phyloP scores from a whole-genome alignment of 306 rosid genomes.

The Rosa chinensis region DNA sequence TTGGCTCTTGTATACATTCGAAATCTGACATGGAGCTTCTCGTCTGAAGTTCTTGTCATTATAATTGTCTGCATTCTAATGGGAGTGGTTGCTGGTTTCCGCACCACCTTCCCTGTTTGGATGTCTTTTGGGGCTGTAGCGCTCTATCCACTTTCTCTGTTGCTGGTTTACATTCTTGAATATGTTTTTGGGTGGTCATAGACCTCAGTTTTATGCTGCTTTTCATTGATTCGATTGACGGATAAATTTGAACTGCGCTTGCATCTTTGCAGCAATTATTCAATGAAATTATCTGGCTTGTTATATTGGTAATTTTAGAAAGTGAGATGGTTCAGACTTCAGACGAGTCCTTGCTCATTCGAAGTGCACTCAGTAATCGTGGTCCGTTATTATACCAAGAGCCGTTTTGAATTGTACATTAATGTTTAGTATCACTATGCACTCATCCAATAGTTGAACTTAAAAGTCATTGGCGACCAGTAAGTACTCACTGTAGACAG shows the following conservation, averaged over 20 bases:
- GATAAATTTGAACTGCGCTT: background rate
- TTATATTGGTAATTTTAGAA: background rate
- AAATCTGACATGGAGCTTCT: slow-evolving; percentile 27
- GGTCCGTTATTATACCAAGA: too few species aligned
- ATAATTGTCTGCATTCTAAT: slow-evolving; percentile 33
- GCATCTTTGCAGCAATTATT: background rate
- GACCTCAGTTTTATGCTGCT: background rate
- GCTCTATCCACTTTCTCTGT: slow-evolving; percentile 35
- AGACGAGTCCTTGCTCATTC: too few species aligned
- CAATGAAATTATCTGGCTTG: background rate
- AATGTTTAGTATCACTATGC: too few species aligned
- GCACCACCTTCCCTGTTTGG: slow-evolving; percentile 41
- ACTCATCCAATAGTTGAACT: too few species aligned
- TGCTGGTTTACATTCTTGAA: slow-evolving; percentile 31
- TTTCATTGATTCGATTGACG: background rate
- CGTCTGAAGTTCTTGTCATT: slow-evolving; percentile 36
- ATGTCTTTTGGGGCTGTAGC: slow-evolving; percentile 18
- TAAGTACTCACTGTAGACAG: too few species aligned
- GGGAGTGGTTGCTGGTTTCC: slow-evolving; percentile 27
- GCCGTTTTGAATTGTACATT: too few species aligned
- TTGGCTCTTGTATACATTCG: slow-evolving; percentile 19
- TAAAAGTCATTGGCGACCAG: too few species aligned
- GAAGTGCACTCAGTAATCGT: too few species aligned
- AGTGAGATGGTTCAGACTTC: too few species aligned
- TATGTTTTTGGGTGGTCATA: slow-evolving; percentile 34